Percentiles rank a stretch among this genome's conserved stretches.
These are phyloP conservation scores for Fraxinus paxiana DNA, from an alignment of 305 asterid species.

Conservation along the genomic window DNA sequence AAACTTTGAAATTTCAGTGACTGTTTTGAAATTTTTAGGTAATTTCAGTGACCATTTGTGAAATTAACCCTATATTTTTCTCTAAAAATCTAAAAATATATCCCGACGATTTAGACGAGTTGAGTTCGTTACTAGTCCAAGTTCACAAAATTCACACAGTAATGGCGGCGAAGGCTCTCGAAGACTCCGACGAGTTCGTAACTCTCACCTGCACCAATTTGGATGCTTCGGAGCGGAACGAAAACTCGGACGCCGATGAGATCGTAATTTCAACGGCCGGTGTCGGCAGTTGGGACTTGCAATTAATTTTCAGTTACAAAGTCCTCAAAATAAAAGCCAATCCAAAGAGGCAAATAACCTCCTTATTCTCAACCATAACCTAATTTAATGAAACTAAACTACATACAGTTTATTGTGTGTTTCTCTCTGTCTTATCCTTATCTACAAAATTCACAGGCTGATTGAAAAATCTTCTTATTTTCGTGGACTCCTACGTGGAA, in stretches of 20 bases:
- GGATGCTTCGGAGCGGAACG: constrained; percentile 22
- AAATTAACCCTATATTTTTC: too few species aligned
- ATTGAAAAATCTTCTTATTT: constrained; percentile 64
- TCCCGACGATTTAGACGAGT: not conserved
- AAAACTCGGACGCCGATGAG: constrained; percentile 20
- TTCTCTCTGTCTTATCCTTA: not conserved
- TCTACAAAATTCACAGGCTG: constrained; percentile 41
- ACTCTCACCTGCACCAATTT: constrained; percentile 46
- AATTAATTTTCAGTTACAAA: constrained; percentile 42
- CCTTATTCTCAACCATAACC: not conserved
- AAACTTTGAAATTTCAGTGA: too few species aligned
- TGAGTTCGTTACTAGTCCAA: not conserved
- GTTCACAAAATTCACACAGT: not conserved
- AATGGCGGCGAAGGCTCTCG: constrained; percentile 37
- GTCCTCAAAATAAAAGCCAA: constrained; percentile 44
- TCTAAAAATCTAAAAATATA: too few species aligned
- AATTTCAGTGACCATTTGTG: too few species aligned
- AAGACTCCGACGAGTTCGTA: constrained; percentile 31
- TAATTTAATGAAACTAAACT: not conserved
- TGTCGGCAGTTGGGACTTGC: constrained; percentile 54
- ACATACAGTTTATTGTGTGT: not conserved
- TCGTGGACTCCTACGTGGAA: constrained; percentile 69
- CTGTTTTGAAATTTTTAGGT: too few species aligned
- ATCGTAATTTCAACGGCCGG: constrained; percentile 54
- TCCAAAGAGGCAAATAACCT: constrained; percentile 44